Evolutionary conservation across 257 asterid genomes (phyloP).

Genomic region (Thymus mandschuricus): DNA sequence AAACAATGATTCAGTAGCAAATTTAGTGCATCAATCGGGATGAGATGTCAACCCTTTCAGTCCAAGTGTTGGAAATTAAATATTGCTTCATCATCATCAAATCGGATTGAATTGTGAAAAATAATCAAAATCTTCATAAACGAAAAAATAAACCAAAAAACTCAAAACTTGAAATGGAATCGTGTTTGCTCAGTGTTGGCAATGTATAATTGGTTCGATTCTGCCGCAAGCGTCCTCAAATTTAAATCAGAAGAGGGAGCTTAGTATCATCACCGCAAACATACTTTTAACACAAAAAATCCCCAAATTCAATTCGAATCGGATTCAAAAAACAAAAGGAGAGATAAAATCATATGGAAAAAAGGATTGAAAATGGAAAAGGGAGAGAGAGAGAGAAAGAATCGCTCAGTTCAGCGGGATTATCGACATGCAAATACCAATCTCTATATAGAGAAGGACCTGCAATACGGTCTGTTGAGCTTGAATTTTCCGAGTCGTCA

Average conservation of each 20-base stretch:
- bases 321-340: no score
- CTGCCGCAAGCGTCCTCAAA: conserved; percentile 79
- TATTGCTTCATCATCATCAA: conserved; percentile 58
- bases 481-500: conserved; percentile 37
- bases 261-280: conserved; percentile 65
- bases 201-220: conserved; percentile 74
- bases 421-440: conserved; percentile 32
- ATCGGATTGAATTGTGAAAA: not conserved
- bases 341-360: not conserved
- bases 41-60: conserved; percentile 38
- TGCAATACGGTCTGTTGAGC: conserved; percentile 39
- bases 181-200: conserved; percentile 67
- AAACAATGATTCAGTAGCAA: conserved; percentile 47
- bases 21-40: conserved; percentile 42
- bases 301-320: not conserved
- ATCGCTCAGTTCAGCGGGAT: conserved; percentile 97
- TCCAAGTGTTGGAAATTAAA: conserved; percentile 66
- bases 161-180: not conserved
- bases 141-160: not conserved
- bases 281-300: not conserved
- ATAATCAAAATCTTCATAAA: not conserved
- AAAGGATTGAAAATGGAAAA: not conserved
- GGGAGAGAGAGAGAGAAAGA: not conserved
- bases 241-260: conserved; percentile 90
- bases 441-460: conserved; percentile 14